These are phyloP conservation scores for Dioszegia crocea DNA, from an alignment of 768 basidiomycete genomes.

Conservation along the genomic window DNA sequence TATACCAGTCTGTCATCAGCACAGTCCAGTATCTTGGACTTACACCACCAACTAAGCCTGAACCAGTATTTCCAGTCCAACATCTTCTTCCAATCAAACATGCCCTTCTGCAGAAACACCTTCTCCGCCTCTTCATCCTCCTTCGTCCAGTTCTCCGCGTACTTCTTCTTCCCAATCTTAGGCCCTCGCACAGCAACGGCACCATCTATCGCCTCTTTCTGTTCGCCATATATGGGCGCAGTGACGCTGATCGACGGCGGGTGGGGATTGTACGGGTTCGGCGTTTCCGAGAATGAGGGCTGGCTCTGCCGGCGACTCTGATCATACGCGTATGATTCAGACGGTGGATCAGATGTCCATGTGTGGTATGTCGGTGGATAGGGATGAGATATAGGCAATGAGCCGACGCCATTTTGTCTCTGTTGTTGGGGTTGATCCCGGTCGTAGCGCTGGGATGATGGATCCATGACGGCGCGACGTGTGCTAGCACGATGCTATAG, in stretches of 20 bases:
- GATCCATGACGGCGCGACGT: background rate
- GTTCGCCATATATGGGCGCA: background rate
- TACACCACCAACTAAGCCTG: slow-evolving; percentile 46
- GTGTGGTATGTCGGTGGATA: slow-evolving; percentile 26
- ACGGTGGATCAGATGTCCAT: background rate
- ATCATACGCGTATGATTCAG: slow-evolving; percentile 11
- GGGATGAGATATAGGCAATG: slow-evolving; percentile 19
- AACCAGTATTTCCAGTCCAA: slow-evolving; percentile 47
- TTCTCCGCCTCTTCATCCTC: slow-evolving; percentile 41
- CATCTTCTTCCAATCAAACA: slow-evolving; percentile 44
- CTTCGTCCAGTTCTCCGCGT: slow-evolving; percentile 27
- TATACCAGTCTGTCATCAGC: slow-evolving; percentile 28
- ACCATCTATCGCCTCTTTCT: background rate
- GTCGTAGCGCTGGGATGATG: background rate
- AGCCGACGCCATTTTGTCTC: background rate
- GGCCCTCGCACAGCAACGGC: background rate
- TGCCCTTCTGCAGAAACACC: slow-evolving; percentile 38
- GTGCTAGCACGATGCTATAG: background rate
- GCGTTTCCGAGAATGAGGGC: background rate
- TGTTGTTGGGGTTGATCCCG: background rate
- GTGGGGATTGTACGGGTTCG: background rate
- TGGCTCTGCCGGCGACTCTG: slow-evolving; percentile 11
- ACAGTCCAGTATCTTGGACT: slow-evolving; percentile 1
- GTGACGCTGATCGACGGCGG: background rate
- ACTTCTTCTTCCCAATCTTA: slow-evolving; percentile 9